phyloP scores from a whole-genome alignment of 805 yeast genomes.

The Starmerella potacharoeniae region DNA sequence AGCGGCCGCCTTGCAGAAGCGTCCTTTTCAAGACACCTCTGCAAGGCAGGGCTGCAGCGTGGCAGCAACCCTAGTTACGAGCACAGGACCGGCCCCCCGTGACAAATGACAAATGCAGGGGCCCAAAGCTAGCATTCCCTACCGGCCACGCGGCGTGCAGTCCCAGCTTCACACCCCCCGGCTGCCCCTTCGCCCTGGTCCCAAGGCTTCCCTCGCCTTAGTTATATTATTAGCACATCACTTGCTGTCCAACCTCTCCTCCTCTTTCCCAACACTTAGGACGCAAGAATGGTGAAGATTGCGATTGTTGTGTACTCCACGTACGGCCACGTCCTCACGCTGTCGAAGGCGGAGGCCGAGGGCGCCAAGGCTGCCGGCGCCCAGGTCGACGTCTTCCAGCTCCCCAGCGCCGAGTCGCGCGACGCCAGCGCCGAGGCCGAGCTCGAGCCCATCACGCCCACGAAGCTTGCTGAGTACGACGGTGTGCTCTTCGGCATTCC shows the following conservation, averaged over 20 bases:
- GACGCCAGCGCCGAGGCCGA: slow-evolving; percentile 34
- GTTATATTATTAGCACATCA: slow-evolving; percentile 2
- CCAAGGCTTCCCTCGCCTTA: slow-evolving; percentile 4
- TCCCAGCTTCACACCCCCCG: background rate
- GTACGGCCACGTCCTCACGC: slow-evolving; percentile 59
- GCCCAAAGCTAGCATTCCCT: background rate
- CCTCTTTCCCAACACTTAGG: background rate
- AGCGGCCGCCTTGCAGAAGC: background rate
- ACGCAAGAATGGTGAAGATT: slow-evolving; percentile 26
- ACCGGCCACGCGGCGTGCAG: background rate
- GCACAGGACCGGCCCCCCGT: background rate
- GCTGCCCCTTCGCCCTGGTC: background rate
- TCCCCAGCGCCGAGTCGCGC: slow-evolving; percentile 45
- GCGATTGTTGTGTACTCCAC: slow-evolving; percentile 58
- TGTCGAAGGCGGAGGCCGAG: slow-evolving; percentile 56
- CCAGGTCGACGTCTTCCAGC: slow-evolving; percentile 56
- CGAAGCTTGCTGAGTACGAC: slow-evolving; percentile 52
- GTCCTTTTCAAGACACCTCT: no score
- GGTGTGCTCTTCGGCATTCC: slow-evolving; percentile 80
- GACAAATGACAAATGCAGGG: slow-evolving; percentile 4
- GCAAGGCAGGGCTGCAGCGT: background rate
- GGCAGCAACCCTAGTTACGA: background rate
- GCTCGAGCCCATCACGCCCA: slow-evolving; percentile 49
- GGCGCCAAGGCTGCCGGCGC: slow-evolving; percentile 66
- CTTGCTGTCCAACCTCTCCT: background rate